phyloP scores from a whole-genome alignment of 2,329 filamentous ascomycete genomes.

The Claviceps capensis region DNA sequence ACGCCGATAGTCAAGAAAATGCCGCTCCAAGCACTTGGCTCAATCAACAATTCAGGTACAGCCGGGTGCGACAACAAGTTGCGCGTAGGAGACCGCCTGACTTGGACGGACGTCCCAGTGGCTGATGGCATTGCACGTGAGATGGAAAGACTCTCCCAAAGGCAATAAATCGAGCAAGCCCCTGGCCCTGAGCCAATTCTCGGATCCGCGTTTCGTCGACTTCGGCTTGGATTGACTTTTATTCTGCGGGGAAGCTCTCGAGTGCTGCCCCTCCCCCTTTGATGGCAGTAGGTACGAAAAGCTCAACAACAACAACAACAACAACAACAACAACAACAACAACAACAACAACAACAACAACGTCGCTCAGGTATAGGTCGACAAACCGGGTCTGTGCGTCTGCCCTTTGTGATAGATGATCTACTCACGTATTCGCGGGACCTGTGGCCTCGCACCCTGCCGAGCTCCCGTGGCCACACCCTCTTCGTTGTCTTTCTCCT shows the following conservation, averaged over 20 bases:
- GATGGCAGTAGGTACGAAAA: background rate
- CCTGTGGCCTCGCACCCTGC: slow-evolving; percentile 5
- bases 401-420: slow-evolving; percentile 17
- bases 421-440: slow-evolving; percentile 7
- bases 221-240: background rate
- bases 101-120: background rate
- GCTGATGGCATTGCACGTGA: background rate
- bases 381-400: slow-evolving; percentile 2
- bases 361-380: background rate
- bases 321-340: background rate
- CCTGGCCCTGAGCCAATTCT: background rate
- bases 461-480: background rate
- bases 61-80: background rate
- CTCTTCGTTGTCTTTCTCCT: background rate
- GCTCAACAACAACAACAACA: background rate
- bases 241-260: background rate
- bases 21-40: background rate
- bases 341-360: background rate
- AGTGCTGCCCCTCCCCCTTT: background rate
- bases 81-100: too few relatives aligned
- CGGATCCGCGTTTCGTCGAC: background rate
- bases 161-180: background rate
- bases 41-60: background rate
- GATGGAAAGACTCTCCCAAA: background rate
- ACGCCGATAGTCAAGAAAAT: background rate